Base-by-base conservation (phyloP, 148 eudicot species). In the Heliosperma pusillum region DNA sequence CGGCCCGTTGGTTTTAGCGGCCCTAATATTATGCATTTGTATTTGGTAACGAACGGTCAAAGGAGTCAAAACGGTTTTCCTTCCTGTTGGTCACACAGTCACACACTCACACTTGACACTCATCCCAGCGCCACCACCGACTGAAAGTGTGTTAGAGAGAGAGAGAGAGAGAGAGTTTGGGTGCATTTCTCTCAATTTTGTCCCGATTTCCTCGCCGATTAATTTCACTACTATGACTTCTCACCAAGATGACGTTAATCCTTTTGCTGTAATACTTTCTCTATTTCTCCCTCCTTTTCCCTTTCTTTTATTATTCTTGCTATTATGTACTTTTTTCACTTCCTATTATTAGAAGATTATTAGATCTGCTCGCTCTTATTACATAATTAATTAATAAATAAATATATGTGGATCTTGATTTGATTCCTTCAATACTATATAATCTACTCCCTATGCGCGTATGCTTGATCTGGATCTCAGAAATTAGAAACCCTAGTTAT, bases 221-320 rank as follows among this genome's bases (percentile, higher is more conserved):
- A 20, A 78, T 42, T 7, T 9, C 24, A 1, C 27, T 1, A 11
- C 71, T 58, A 90, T 90, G 95, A 68, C 71, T 80, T 87, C 81
- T 77, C 86, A 85, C 17, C 91, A 89, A 59, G 97, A 87, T 52
- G 82, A 86, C 82, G 93, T 92, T 86, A 92, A 92, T 84, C 97
- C 97, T 2, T 92, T 92, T 73, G 81, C 96, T 80, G 96, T 92
- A 92, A 83, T 16, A n/a, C n/a, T 50, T 25, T 36, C 44, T 70
- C 72, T 44, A 33, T 69, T 76, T 80, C 79, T 80, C 83, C 74
- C 53, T 75, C 73, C 66, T 74, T 75, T 71, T 45, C 74, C 1
- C 12, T 59, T 24, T 45, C 74, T 2, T 8, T 59, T 24, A 29
- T 10, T 50, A 30, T 16, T 64, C 1, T n/a, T 4, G 53, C 21